Evolutionary conservation across 1,139 yeast genomes (phyloP).

Genomic region (Tardiomyces depauwii): DNA sequence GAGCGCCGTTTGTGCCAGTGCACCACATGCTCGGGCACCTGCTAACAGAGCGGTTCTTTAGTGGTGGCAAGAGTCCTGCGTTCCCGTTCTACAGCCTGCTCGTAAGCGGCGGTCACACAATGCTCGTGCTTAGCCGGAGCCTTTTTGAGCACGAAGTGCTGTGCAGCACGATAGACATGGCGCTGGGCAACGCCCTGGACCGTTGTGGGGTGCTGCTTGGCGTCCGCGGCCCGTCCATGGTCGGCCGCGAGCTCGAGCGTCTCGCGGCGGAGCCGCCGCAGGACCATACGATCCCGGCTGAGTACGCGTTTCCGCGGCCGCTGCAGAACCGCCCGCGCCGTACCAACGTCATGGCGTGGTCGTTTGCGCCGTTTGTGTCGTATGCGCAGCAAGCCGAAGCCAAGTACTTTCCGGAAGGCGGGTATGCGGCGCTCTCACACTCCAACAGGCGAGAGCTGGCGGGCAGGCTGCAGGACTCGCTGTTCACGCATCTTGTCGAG

Average conservation of each 20-base stretch:
- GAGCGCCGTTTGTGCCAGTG: slow-evolving; percentile 72
- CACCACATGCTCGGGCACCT: slow-evolving; percentile 96
- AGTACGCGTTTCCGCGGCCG: slow-evolving; percentile 40
- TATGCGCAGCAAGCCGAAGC: not conserved
- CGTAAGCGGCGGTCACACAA: slow-evolving; percentile 93
- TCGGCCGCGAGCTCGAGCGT: slow-evolving; percentile 73
- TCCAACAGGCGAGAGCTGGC: slow-evolving; percentile 35
- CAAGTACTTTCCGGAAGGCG: not conserved
- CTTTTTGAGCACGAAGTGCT: slow-evolving; percentile 58
- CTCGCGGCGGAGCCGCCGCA: slow-evolving; percentile 32
- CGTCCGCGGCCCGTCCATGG: slow-evolving; percentile 56
- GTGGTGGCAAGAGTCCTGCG: slow-evolving; percentile 36
- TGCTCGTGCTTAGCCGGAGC: slow-evolving; percentile 59
- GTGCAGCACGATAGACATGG: slow-evolving; percentile 73
- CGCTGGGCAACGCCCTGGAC: slow-evolving; percentile 89
- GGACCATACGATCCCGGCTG: slow-evolving; percentile 19
- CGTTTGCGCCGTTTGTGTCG: slow-evolving; percentile 67
- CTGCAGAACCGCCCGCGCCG: slow-evolving; percentile 38
- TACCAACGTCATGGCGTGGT: slow-evolving; percentile 38
- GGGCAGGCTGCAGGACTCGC: slow-evolving; percentile 47
- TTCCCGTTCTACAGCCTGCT: slow-evolving; percentile 75
- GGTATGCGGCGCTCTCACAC: not conserved
- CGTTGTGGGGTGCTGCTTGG: slow-evolving; percentile 87
- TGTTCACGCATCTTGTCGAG: slow-evolving; percentile 61
- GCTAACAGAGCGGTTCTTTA: slow-evolving; percentile 46